Base-by-base conservation (phyloP, 2,329 filamentous ascomycete genomes). In the Boeremia lycopersici region DNA sequence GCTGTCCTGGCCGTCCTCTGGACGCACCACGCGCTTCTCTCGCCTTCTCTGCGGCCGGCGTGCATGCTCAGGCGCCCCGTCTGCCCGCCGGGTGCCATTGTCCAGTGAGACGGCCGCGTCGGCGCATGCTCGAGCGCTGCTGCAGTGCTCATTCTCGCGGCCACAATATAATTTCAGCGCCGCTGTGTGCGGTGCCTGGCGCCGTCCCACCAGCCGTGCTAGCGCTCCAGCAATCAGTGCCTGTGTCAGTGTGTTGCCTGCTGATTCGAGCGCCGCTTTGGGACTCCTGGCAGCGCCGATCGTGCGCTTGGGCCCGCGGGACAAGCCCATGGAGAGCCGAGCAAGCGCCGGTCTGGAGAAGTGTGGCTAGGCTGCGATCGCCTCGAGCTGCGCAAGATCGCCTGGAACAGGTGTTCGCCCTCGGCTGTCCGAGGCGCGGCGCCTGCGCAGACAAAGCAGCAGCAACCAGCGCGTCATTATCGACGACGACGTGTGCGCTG, bases 151-250 rank as follows among this genome's bases (percentile, higher is more conserved):
- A 44, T 33, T 53, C 44, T 39, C 11, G 42, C 39, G 29, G 28
- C 13, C 23, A 40, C 9, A 48, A 48, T 15, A 44, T 53, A 13
- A 54, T 41, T 55, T 39, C 61, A 48, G 45, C 34, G n/a, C 61
- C 49, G 33, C 42, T 63, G 60, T 64, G 56, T 64, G 65, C 56
- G 47, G 65, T 65, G 57, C 65, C 65, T 65, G 65, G 60, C 65
- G 56, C 61, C 47, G 38, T 51, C 46, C 34, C 51, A 57, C 48
- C 56, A 46, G 53, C 38, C 31, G 48, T 42, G 33, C 36, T 66
- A 62, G 60, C 57, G 58, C 48, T 47, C 41, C 59, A 50, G 50
- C 48, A 33, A 4, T 19, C 29, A 53, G 49, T 48, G 49, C 34
- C 47, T 17, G 53, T 53, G 53, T 56, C 15, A 17, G 33, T 17